Conservation (phyloP, 257 asterid genomes). For the Plantago ovata region DNA sequence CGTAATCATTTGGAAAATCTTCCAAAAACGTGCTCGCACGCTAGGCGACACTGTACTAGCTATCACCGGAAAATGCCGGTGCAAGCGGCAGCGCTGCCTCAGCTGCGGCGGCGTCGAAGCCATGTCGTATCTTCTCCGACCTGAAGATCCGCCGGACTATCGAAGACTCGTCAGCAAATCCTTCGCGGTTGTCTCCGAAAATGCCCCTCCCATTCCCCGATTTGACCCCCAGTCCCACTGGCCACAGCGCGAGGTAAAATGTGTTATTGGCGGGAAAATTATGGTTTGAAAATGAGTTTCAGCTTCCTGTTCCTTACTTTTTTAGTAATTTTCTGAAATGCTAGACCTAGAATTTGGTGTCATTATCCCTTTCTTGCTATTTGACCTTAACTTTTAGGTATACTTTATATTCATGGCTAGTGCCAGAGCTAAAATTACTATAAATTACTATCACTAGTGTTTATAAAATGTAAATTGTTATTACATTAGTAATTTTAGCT, state of each 20-base stretch:
- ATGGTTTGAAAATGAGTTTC: not conserved
- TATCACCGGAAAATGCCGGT: conserved; percentile 37
- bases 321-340: not conserved
- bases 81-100: conserved; percentile 54
- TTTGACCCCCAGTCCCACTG: conserved; percentile 55
- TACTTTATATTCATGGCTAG: not conserved
- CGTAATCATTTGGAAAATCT: conserved; percentile 60
- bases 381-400: conserved; percentile 25
- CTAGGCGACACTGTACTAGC: conserved; percentile 58
- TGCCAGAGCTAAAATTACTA: no score
- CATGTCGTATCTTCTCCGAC: conserved; percentile 41
- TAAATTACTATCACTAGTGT: no score
- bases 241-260: conserved; percentile 51
- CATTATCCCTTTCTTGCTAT: no score
- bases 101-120: conserved; percentile 52
- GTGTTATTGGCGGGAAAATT: no score
- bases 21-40: conserved; percentile 60
- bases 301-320: not conserved
- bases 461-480: no score
- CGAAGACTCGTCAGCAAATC: conserved; percentile 52
- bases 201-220: conserved; percentile 43
- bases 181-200: conserved; percentile 53
- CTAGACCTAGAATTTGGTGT: no score
- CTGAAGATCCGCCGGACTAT: conserved; percentile 56
- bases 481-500: no score